phyloP scores from a whole-genome alignment of 805 yeast genomes.

The Debaryomyces castellii region DNA sequence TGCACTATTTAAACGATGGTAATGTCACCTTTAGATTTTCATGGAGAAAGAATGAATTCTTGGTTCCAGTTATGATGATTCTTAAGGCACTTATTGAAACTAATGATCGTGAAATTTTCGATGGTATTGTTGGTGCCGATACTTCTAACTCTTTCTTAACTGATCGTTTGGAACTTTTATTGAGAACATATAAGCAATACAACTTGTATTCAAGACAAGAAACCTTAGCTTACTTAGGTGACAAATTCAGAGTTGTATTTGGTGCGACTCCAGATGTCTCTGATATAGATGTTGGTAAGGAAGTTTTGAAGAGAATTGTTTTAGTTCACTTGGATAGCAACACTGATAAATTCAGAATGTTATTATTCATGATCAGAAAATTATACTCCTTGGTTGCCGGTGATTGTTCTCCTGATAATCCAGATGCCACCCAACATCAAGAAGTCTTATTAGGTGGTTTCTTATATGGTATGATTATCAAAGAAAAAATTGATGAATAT shows the following conservation, averaged over 20 bases:
- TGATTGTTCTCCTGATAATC: constrained; percentile 95
- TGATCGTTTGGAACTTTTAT: constrained; percentile 92
- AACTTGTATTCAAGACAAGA: constrained; percentile 76
- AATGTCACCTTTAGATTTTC: constrained; percentile 94
- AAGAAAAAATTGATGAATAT: constrained; percentile 95
- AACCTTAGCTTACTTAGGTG: constrained; percentile 92
- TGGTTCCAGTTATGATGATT: constrained; percentile 91
- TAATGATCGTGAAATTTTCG: constrained; percentile 92
- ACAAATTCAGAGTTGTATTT: constrained; percentile 91
- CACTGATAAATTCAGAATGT: constrained; percentile 80
- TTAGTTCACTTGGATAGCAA: constrained; percentile 79
- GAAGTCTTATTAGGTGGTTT: constrained; percentile 95
- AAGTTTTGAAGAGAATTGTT: constrained; percentile 78
- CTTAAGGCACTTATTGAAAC: constrained; percentile 88
- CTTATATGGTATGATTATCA: constrained; percentile 92
- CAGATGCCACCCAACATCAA: constrained; percentile 99
- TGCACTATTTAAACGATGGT: constrained; percentile 94
- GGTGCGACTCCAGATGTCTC: constrained; percentile 85
- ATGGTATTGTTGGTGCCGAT: constrained; percentile 92
- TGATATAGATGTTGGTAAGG: constrained; percentile 88
- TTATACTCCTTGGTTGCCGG: constrained; percentile 94
- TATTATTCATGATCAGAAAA: constrained; percentile 93
- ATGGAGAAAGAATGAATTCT: constrained; percentile 94
- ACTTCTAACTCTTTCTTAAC: constrained; percentile 87
- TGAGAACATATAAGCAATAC: constrained; percentile 85